Percentiles rank a stretch among this genome's conserved stretches.
These are phyloP conservation scores for Styphnolobium japonicum DNA, from an alignment of 306 rosid species.

Conservation along the genomic window DNA sequence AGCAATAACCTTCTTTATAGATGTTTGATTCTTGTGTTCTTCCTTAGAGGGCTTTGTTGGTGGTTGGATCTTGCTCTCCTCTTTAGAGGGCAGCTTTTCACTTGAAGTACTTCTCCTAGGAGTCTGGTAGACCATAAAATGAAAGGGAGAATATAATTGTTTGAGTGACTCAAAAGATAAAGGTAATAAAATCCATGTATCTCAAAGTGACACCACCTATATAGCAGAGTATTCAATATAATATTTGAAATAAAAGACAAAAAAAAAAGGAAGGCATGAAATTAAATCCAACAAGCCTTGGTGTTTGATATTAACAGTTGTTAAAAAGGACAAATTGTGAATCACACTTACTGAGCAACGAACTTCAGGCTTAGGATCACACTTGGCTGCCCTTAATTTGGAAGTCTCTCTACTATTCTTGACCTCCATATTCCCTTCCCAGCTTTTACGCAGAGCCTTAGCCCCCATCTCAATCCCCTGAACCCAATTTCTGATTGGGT, in stretches of 20 bases:
- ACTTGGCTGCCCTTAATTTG: slow-evolving; percentile 53
- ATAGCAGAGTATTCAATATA: background rate
- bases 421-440: slow-evolving; percentile 94
- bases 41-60: slow-evolving; percentile 55
- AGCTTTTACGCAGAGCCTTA: slow-evolving; percentile 92
- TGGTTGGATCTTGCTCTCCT: slow-evolving; percentile 57
- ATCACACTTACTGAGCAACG: slow-evolving; percentile 62
- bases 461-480: slow-evolving; percentile 91
- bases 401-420: slow-evolving; percentile 63
- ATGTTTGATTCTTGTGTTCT: slow-evolving; percentile 52
- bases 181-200: background rate
- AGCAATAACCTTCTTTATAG: slow-evolving; percentile 53
- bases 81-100: slow-evolving; percentile 67
- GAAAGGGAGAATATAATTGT: slow-evolving; percentile 19
- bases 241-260: background rate
- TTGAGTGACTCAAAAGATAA: slow-evolving; percentile 19
- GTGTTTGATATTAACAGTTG: background rate
- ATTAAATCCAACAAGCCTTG: background rate
- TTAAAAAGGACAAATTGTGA: background rate
- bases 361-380: slow-evolving; percentile 63
- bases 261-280: background rate
- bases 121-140: slow-evolving; percentile 48
- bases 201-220: background rate
- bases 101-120: slow-evolving; percentile 77
- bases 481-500: slow-evolving; percentile 60